A percentile compares a stretch with the other conserved stretches of the same genome.
phyloP scores from a whole-genome alignment of 2,329 filamentous ascomycete species.

The Lomentospora prolificans region DNA sequence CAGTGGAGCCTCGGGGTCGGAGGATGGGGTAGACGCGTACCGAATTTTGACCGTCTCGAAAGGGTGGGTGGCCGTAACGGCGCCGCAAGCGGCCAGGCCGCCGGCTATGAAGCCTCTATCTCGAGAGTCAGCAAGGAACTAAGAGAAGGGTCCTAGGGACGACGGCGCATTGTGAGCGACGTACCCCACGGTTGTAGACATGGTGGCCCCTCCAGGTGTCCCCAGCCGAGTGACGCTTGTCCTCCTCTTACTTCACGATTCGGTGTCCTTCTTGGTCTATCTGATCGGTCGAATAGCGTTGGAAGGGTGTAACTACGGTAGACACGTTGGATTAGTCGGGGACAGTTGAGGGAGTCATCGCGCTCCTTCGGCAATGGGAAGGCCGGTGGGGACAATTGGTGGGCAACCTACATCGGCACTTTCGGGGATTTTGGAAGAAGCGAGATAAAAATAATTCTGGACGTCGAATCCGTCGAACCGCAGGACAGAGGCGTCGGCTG shows the following conservation, averaged over 20 bases:
- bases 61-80: slow-evolving; percentile 92
- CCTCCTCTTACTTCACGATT: neutral
- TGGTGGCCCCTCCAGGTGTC: slow-evolving; percentile 18
- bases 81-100: slow-evolving; percentile 92
- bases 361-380: neutral
- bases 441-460: neutral
- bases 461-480: neutral
- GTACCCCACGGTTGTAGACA: slow-evolving; percentile 43
- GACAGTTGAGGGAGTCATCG: neutral
- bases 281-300: neutral
- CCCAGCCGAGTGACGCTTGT: slow-evolving; percentile 6
- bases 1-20: neutral
- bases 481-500: slow-evolving; percentile 1
- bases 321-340: neutral
- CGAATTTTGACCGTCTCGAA: slow-evolving; percentile 99
- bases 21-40: slow-evolving; percentile 34
- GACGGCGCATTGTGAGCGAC: slow-evolving; percentile 8
- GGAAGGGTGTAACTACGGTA: neutral
- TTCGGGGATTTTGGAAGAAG: neutral
- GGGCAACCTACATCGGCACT: neutral
- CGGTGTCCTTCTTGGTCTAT: neutral
- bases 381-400: neutral
- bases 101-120: slow-evolving; percentile 82
- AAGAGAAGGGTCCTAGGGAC: neutral
- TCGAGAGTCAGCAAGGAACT: neutral